phyloP scores from a whole-genome alignment of 2,329 filamentous ascomycete species.

The Lachnellula arida region DNA sequence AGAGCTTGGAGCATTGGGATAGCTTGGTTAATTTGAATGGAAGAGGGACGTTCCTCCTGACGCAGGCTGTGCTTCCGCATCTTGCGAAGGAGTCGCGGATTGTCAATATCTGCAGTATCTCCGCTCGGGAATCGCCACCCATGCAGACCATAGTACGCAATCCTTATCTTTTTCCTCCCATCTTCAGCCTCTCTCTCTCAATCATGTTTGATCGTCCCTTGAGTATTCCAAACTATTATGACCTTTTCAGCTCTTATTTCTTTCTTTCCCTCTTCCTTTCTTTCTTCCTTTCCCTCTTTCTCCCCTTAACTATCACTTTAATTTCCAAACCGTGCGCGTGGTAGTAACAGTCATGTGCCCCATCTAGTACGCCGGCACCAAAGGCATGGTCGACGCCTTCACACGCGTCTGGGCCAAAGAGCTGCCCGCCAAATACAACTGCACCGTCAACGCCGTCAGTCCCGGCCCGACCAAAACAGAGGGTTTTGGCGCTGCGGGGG shows the following conservation, averaged over 20 bases:
- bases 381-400: slow-evolving; percentile 46
- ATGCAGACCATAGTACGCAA: slow-evolving; percentile 31
- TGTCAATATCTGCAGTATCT: slow-evolving; percentile 40
- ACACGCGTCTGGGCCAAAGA: slow-evolving; percentile 40
- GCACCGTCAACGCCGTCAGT: slow-evolving; percentile 42
- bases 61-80: slow-evolving; percentile 36
- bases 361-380: slow-evolving; percentile 41
- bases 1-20: slow-evolving; percentile 38
- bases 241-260: background rate
- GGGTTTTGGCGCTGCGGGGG: slow-evolving; percentile 32
- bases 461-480: slow-evolving; percentile 41
- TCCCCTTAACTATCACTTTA: no score
- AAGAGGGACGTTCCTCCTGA: slow-evolving; percentile 39
- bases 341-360: background rate
- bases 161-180: no score
- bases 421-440: slow-evolving; percentile 40
- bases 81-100: slow-evolving; percentile 37
- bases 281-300: no score
- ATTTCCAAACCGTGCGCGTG: background rate
- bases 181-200: background rate
- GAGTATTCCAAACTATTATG: background rate
- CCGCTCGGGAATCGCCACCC: slow-evolving; percentile 33
- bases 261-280: no score
- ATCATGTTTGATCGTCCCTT: background rate
- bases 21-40: slow-evolving; percentile 39